Evolutionary conservation across 495 filamentous ascomycete species (phyloP).

Genomic region (Aspergillus biplanus): DNA sequence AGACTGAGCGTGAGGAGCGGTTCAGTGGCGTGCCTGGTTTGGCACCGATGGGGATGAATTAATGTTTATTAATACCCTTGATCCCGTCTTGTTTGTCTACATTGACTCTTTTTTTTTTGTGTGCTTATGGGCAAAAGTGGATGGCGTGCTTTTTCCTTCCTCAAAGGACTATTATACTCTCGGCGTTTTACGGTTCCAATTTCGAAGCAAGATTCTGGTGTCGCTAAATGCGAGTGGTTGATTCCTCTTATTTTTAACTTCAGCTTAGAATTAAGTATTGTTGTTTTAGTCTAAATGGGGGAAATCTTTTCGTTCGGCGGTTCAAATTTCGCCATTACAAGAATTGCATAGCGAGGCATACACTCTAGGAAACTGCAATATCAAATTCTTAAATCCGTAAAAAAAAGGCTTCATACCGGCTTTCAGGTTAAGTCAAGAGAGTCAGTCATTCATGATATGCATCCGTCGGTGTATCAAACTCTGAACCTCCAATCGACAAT

Average conservation of each 20-base stretch:
- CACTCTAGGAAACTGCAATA: background rate
- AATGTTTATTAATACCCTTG: constrained; percentile 11
- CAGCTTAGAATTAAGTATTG: too few species aligned
- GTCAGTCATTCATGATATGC: constrained; percentile 22
- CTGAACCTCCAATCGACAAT: constrained; percentile 17
- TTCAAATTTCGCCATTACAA: too few species aligned
- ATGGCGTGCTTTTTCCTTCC: background rate
- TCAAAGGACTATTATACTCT: background rate
- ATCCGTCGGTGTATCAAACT: constrained; percentile 24
- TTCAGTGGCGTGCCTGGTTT: constrained; percentile 93
- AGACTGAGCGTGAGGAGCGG: constrained; percentile 96
- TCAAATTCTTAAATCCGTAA: background rate
- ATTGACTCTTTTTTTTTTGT: constrained; percentile 7
- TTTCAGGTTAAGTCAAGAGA: constrained; percentile 10
- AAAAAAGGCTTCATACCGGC: constrained; percentile 11
- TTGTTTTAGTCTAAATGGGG: too few species aligned
- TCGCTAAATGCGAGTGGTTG: background rate
- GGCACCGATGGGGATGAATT: constrained; percentile 54
- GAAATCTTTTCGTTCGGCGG: too few species aligned
- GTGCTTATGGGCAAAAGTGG: background rate
- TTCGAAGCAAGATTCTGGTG: constrained; percentile 6
- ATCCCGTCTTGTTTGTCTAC: constrained; percentile 14
- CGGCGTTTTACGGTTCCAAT: background rate
- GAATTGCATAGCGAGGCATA: background rate
- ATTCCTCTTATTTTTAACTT: too few species aligned